These are phyloP conservation scores for Melocanna baccifera DNA, from an alignment of 176 grass and related monocot species.

Conservation along the genomic window DNA sequence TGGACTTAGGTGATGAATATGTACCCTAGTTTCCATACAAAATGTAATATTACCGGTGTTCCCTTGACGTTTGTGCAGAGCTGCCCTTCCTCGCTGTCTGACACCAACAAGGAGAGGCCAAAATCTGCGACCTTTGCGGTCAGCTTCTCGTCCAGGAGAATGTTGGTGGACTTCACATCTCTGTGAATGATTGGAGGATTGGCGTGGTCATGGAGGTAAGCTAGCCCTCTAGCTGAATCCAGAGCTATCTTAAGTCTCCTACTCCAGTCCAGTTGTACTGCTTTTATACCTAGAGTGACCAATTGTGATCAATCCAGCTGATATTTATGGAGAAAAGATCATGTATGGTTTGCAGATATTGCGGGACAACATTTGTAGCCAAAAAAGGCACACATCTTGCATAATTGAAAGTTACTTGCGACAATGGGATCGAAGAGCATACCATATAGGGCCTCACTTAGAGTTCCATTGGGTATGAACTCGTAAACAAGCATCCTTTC, in stretches of 20 bases:
- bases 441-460: slow-evolving; percentile 76
- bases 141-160: slow-evolving; percentile 72
- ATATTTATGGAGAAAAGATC: not conserved
- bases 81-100: slow-evolving; percentile 52
- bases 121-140: slow-evolving; percentile 88
- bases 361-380: not conserved
- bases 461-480: slow-evolving; percentile 66
- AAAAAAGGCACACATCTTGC: not conserved
- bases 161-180: slow-evolving; percentile 88
- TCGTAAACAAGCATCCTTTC: slow-evolving; percentile 89
- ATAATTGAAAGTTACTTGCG: not conserved
- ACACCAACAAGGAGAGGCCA: slow-evolving; percentile 68
- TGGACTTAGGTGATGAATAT: not conserved
- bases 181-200: slow-evolving; percentile 91
- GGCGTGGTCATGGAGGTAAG: slow-evolving; percentile 96
- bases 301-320: slow-evolving; percentile 6
- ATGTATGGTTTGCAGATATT: not conserved
- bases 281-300: slow-evolving; percentile 53
- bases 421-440: slow-evolving; percentile 7
- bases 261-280: slow-evolving; percentile 70
- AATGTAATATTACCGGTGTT: slow-evolving; percentile 45
- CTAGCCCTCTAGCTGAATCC: slow-evolving; percentile 78
- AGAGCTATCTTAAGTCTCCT: slow-evolving; percentile 69
- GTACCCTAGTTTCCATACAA: not conserved
- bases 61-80: slow-evolving; percentile 76